phyloP scores from a whole-genome alignment of 1,139 yeast species.

The Starmera stellimalicola region DNA sequence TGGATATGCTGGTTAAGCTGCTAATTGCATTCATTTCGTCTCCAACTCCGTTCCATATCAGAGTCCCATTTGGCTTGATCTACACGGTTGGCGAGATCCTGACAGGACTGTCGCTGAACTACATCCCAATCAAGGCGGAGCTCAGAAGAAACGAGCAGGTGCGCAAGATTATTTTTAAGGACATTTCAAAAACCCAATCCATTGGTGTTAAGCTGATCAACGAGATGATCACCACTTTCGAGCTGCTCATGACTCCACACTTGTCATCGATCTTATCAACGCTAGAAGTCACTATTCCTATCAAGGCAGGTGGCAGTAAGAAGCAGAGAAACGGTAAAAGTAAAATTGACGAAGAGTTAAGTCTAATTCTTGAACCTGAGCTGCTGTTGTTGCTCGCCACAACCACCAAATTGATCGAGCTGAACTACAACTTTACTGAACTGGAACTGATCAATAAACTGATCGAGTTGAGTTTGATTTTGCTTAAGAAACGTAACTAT shows the following conservation, averaged over 20 bases:
- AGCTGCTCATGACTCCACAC: conserved; percentile 41
- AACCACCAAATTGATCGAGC: conserved; percentile 19
- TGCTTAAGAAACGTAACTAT: conserved; percentile 23
- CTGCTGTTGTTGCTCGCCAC: conserved; percentile 13
- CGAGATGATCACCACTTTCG: conserved; percentile 29
- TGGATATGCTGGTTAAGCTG: conserved; percentile 36
- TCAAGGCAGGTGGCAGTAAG: conserved; percentile 19
- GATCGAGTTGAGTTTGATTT: conserved; percentile 23
- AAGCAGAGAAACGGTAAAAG: conserved; percentile 1
- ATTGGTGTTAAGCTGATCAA: conserved; percentile 35
- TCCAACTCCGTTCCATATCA: conserved; percentile 38
- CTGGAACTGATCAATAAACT: conserved; percentile 24
- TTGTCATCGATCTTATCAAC: conserved; percentile 36
- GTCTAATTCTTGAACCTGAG: conserved; percentile 20
- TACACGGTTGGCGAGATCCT: conserved; percentile 40
- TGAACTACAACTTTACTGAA: conserved; percentile 24
- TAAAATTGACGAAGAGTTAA: conserved; percentile 13
- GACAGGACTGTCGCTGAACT: conserved; percentile 43
- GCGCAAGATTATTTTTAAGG: conserved; percentile 29
- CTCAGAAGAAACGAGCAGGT: conserved; percentile 41
- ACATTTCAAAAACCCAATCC: conserved; percentile 36
- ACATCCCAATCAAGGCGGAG: conserved; percentile 47
- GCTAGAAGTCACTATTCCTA: conserved; percentile 46
- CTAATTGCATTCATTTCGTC: conserved; percentile 35
- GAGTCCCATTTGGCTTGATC: conserved; percentile 47